Evolutionary conservation across 441 rosid species (phyloP), one percentile per base, ranked within the genome.

Genomic region (Breynia disticha): DNA sequence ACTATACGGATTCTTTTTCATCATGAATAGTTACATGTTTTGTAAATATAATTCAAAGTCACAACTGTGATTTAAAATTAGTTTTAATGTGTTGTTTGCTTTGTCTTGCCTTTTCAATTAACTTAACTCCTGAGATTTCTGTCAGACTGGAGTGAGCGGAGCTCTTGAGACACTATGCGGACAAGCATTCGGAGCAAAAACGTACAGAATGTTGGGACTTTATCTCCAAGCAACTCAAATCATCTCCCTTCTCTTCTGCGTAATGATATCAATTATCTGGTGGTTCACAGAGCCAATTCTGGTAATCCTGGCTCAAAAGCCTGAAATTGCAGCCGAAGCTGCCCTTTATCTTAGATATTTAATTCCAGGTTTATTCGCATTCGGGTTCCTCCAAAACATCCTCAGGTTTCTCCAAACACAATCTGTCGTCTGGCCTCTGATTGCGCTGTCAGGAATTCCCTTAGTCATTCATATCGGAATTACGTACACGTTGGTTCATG

Each of bases 161-260:
- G 76, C 87, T 51, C 76, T 89, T 6, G 97, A 89, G 64, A 86
- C 95, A 21, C 80, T 84, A 0, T 86, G 95, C 58, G 93, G 97
- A 2, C 94, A 89, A 80, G 86, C 76, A 18, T 86, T 76, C 65
- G 94, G 95, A 21, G 87, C 95, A 21, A 71, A 74, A 54, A 19
- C 16, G 16, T 84, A 86, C 57, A 67, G 71, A 32, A 73, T 62
- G 67, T 46, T 86, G 41, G 94, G 97, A 32, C 68, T 86, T 39
- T 64, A 89, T 66, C 68, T 89, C 2, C 97, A 89, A 62, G 77
- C 95, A 15, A 79, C 93, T 0, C 81, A 83, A 70, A 75, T 80
- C 1, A 79, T 86, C 37, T 84, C 94, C 0, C 24, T 72, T 11
- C 39, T 52, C 41, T 80, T 75, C 55, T 69, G 77, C n/a, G 16